A percentile compares a stretch with the other conserved stretches of the same genome.
Conservation (phyloP, 31 red algal species). For the Odonthalia washingtoniensis region DNA sequence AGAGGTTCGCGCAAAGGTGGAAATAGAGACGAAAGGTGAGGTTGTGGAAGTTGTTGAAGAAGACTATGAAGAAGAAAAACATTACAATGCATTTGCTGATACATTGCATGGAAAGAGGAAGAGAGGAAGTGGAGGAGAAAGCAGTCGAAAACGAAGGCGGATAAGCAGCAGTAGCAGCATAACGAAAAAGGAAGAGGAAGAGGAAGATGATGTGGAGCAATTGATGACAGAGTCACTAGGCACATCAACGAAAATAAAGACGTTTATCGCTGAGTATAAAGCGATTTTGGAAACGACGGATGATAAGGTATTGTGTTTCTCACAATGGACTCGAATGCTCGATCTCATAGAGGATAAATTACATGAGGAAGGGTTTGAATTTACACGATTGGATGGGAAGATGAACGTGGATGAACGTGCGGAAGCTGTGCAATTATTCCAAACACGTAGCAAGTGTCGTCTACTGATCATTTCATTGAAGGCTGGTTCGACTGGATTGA, state of each 20-base stretch:
- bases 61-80: neutral
- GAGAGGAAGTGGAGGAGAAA: no score
- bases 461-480: conserved; percentile 63
- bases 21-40: no score
- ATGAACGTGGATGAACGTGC: conserved; percentile 43
- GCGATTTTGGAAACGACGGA: conserved; percentile 34
- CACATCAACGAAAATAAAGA: conserved; percentile 62
- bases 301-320: conserved; percentile 73
- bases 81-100: neutral
- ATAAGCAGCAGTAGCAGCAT: no score
- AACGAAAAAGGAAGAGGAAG: neutral
- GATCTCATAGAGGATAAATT: conserved; percentile 68
- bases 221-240: neutral
- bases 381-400: conserved; percentile 66
- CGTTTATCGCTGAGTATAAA: conserved; percentile 50
- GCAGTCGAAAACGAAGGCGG: neutral
- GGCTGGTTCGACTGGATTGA: conserved; percentile 62
- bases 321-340: conserved; percentile 79
- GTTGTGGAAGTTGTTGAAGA: neutral
- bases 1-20: no score
- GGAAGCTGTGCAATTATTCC: conserved; percentile 48
- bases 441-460: conserved; percentile 44
- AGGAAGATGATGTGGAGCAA: conserved; percentile 26
- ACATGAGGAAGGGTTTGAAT: conserved; percentile 40
- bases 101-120: conserved; percentile 4